Percentiles rank a stretch among this genome's conserved stretches.
Conservation (phyloP, 1,139 yeast species). For the Tardiomyces depauwii region DNA sequence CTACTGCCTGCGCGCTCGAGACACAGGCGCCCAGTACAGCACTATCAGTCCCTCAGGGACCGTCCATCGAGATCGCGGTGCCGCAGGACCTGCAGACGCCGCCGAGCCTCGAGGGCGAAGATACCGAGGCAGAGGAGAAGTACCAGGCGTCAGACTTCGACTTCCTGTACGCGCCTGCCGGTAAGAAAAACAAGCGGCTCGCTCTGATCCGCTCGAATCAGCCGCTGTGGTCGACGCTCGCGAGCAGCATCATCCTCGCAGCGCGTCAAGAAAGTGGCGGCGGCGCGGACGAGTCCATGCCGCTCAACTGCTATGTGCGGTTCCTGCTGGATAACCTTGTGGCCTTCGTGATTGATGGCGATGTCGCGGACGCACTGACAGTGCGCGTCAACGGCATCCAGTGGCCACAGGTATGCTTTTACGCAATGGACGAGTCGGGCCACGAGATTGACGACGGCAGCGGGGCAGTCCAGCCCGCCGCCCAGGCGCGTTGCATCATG, state of each 20-base stretch:
- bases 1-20: not conserved
- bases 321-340: conserved; percentile 23
- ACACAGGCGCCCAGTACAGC: no score
- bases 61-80: not conserved
- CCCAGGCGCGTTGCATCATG: conserved; percentile 1
- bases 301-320: conserved; percentile 15
- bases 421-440: not conserved
- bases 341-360: conserved; percentile 19
- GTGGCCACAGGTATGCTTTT: conserved; percentile 23
- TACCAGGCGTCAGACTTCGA: conserved; percentile 7
- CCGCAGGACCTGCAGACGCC: not conserved
- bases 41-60: not conserved
- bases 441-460: conserved; percentile 12
- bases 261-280: conserved; percentile 20
- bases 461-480: not conserved
- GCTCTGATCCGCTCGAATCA: conserved; percentile 21
- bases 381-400: conserved; percentile 25
- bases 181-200: conserved; percentile 16
- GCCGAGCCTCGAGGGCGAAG: not conserved
- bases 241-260: conserved; percentile 25
- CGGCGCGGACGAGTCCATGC: conserved; percentile 3
- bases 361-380: conserved; percentile 11
- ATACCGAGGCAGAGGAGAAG: not conserved
- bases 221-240: conserved; percentile 28
- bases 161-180: conserved; percentile 11